A percentile compares a stretch with the other conserved stretches of the same genome.
Evolutionary conservation across 2,329 filamentous ascomycete species (phyloP).

Genomic region (Aspergillus clavatus): DNA sequence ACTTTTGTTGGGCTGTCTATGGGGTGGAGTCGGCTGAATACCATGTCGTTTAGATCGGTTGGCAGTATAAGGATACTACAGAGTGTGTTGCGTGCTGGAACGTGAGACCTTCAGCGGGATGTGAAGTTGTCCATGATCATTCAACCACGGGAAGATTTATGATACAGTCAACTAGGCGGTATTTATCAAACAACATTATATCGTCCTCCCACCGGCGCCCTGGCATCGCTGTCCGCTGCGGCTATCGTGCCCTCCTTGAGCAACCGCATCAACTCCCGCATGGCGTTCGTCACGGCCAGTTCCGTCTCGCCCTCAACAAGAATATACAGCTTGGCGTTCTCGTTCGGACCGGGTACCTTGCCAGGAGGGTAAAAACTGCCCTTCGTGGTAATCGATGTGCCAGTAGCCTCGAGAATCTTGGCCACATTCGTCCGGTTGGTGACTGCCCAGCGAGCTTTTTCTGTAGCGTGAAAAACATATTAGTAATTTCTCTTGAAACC

Average conservation of each 20-base stretch:
- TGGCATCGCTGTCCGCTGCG: constrained; percentile 77
- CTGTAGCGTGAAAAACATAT: constrained; percentile 28
- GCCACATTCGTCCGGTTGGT: constrained; percentile 98
- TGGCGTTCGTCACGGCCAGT: constrained; percentile 80
- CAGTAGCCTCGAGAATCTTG: constrained; percentile 92
- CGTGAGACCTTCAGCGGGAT: not conserved
- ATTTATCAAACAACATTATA: constrained; percentile 72
- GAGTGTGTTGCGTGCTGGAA: too few relatives aligned
- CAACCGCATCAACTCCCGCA: constrained; percentile 82
- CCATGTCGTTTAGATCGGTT: too few relatives aligned
- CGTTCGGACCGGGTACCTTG: constrained; percentile 69
- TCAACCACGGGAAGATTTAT: constrained; percentile 8
- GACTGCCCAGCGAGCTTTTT: constrained; percentile 97
- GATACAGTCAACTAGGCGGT: constrained; percentile 7
- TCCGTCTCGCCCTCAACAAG: constrained; percentile 97
- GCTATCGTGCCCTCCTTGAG: constrained; percentile 87
- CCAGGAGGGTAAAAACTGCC: constrained; percentile 81
- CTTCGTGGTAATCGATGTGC: constrained; percentile 95
- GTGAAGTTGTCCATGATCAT: constrained; percentile 8
- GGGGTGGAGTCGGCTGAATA: too few relatives aligned
- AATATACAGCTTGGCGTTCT: constrained; percentile 93
- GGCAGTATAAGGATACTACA: too few relatives aligned
- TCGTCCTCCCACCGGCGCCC: constrained; percentile 71
- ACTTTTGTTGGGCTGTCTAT: too few relatives aligned
- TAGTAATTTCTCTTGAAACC: constrained; percentile 6